Percentiles rank a stretch among this genome's conserved stretches.
These are phyloP conservation scores for Solanum hybrid DNA, from an alignment of 305 asterid genomes.

Conservation along the genomic window DNA sequence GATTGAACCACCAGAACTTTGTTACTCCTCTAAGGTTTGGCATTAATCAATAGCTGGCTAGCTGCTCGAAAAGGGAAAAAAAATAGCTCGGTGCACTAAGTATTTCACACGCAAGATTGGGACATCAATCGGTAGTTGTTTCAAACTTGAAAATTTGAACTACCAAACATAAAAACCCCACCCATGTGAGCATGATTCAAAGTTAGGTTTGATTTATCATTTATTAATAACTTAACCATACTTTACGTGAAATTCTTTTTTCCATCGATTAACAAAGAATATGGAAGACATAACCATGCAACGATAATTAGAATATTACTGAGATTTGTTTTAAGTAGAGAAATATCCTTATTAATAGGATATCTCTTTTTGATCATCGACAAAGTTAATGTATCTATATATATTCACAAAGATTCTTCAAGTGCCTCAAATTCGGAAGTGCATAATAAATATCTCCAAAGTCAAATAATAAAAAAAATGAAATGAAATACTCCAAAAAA, in stretches of 20 bases:
- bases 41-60: neutral
- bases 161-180: neutral
- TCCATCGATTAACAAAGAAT: neutral
- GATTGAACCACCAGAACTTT: neutral
- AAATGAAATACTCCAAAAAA: neutral
- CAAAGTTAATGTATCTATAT: neutral
- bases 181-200: neutral
- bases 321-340: neutral
- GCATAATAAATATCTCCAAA: neutral
- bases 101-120: neutral
- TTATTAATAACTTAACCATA: neutral
- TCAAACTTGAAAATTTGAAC: neutral
- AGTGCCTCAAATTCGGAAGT: neutral
- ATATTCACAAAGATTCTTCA: neutral
- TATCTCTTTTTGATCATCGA: neutral
- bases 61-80: neutral
- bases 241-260: neutral
- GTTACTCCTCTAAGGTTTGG: neutral
- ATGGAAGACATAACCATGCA: neutral
- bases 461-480: neutral
- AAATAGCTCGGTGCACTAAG: neutral
- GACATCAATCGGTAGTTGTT: neutral
- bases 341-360: neutral
- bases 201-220: neutral
- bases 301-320: neutral